Evolutionary conservation across 2,329 filamentous ascomycete genomes (phyloP).

Genomic region (Aspergillus neoniger): DNA sequence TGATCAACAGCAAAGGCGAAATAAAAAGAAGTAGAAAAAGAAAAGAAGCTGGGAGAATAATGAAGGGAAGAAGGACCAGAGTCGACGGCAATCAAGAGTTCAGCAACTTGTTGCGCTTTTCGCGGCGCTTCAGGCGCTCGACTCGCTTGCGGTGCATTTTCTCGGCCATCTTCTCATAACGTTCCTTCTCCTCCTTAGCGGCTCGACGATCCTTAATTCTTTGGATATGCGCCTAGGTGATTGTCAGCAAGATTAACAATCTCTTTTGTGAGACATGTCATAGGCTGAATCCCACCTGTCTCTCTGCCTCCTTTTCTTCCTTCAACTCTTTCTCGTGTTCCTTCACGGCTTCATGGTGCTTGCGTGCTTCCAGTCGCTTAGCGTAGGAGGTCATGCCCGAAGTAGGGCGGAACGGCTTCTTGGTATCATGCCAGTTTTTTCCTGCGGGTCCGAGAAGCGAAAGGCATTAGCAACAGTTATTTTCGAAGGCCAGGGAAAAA

Average conservation of each 20-base stretch:
- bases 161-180: slow-evolving; percentile 90
- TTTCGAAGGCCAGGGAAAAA: slow-evolving; percentile 8
- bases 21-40: not conserved
- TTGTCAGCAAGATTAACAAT: slow-evolving; percentile 6
- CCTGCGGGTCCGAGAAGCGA: slow-evolving; percentile 55
- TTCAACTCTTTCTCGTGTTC: slow-evolving; percentile 94
- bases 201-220: slow-evolving; percentile 81
- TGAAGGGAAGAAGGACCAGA: slow-evolving; percentile 6
- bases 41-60: not conserved
- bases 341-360: slow-evolving; percentile 74
- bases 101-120: slow-evolving; percentile 74
- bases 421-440: slow-evolving; percentile 88
- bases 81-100: slow-evolving; percentile 38
- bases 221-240: slow-evolving; percentile 68
- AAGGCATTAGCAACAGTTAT: slow-evolving; percentile 19
- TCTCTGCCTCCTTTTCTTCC: slow-evolving; percentile 88
- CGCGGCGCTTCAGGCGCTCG: slow-evolving; percentile 87
- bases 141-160: slow-evolving; percentile 98
- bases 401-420: slow-evolving; percentile 81
- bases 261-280: not conserved
- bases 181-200: slow-evolving; percentile 88
- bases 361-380: slow-evolving; percentile 70
- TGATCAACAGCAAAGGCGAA: not conserved
- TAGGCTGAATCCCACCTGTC: slow-evolving; percentile 61
- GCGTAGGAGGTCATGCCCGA: slow-evolving; percentile 77